Base-by-base conservation (phyloP, 2,329 filamentous ascomycete genomes). In the Cladosporium sp. region DNA sequence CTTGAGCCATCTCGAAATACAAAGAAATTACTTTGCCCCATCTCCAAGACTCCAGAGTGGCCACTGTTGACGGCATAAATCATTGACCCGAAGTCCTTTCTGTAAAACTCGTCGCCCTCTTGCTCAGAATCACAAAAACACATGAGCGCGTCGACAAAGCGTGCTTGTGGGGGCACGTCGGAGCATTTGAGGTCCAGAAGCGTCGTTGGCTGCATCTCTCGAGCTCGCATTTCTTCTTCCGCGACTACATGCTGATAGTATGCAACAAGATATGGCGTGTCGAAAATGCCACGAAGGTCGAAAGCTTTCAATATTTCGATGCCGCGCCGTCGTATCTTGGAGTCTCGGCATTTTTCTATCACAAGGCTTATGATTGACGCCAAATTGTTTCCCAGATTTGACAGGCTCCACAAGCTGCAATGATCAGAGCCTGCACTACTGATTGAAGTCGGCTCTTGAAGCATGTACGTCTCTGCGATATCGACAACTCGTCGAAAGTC, bases 241-340 rank as follows among this genome's bases (percentile, higher is more conserved):
- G 59, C 52, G 21, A 68, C 47, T 2, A 68, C 18, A 21, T 60
- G 54, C 51, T 64, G 44, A 26, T 63, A 63, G 49, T 66, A 66
- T 3, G 66, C 49, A 3, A 60, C 59, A 21, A 68, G 34, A 26
- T 63, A 68, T 24, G 58, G 64, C 18, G 47, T 64, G 18, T 68
- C 66, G n/a, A 68, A 68, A 30, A 68, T 59, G 24, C 66, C 66
- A n/a, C 47, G 52, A 24, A 66, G 26, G 32, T 68, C 64, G 11
- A 68, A 52, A 7, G 21, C 4, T 11, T 34, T 28, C 10, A 68
- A 30, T 11, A 68, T 32, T 12, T 36, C 30, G 34, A 68, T 63
- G 4, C 49, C 61, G 18, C 62, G 65, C n/a, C 63, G 65, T 21
- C 67, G 61, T 38, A 68, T 58, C 18, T 32, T 21, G 12, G 62